A percentile compares a stretch with the other conserved stretches of the same genome.
These are phyloP conservation scores for Periconia sp. DNA, from an alignment of 2,329 filamentous ascomycete genomes.

Conservation along the genomic window DNA sequence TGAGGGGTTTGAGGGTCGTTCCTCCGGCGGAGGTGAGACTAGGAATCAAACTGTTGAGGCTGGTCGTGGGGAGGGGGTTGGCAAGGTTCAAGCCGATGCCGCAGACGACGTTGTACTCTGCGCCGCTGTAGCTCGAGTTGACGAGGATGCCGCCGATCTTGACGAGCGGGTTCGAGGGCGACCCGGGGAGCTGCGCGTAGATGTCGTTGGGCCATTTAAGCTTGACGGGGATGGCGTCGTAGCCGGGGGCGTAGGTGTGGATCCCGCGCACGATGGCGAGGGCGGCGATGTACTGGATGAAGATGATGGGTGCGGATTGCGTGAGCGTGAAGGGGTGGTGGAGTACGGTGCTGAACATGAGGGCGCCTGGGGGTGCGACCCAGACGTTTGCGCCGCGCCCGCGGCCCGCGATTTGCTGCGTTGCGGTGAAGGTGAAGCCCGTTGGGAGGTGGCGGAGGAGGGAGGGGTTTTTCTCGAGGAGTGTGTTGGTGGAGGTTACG, in stretches of 20 bases:
- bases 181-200: constrained; percentile 50
- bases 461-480: constrained; percentile 88
- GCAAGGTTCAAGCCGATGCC: constrained; percentile 82
- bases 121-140: constrained; percentile 77
- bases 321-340: constrained; percentile 77
- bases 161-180: constrained; percentile 62
- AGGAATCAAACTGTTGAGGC: constrained; percentile 70
- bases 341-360: constrained; percentile 87
- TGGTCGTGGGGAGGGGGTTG: constrained; percentile 84
- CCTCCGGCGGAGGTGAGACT: constrained; percentile 39
- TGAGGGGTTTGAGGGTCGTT: constrained; percentile 57
- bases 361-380: constrained; percentile 82
- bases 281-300: constrained; percentile 90
- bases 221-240: constrained; percentile 74
- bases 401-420: constrained; percentile 82
- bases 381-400: constrained; percentile 92
- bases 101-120: constrained; percentile 80
- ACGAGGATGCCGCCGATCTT: constrained; percentile 95
- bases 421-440: constrained; percentile 86
- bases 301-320: constrained; percentile 76
- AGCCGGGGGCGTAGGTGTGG: constrained; percentile 75
- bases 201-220: constrained; percentile 99
- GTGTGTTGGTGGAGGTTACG: constrained; percentile 88
- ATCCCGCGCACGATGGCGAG: constrained; percentile 85
- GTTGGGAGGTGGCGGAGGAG: constrained; percentile 75